phyloP scores from a whole-genome alignment of 371 early-diverging fungal genomes.

The Zopfochytrium polystomum region DNA sequence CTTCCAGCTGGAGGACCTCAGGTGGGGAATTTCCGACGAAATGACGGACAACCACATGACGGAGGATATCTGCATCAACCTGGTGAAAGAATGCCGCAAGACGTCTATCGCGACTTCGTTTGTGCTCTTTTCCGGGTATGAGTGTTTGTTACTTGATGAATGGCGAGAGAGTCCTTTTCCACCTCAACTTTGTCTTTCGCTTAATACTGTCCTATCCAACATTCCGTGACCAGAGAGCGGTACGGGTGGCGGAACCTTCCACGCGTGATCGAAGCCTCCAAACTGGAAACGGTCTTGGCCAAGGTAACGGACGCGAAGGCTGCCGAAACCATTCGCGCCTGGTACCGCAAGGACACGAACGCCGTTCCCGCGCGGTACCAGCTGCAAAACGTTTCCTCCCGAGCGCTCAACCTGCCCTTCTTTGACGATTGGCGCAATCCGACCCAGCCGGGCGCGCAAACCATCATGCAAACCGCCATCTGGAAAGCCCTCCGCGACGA shows the following conservation, averaged over 20 bases:
- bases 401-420: neutral
- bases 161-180: too few relatives aligned
- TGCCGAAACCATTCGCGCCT: neutral
- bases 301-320: neutral
- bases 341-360: neutral
- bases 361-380: neutral
- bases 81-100: neutral
- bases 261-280: neutral
- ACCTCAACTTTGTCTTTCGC: too few relatives aligned
- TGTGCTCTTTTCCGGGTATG: neutral
- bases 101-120: neutral
- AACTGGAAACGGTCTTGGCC: neutral
- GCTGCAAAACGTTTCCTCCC: neutral
- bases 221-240: too few relatives aligned
- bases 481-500: neutral
- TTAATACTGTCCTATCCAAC: too few relatives aligned
- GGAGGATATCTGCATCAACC: neutral
- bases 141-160: too few relatives aligned
- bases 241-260: neutral
- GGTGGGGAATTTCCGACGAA: neutral
- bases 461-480: neutral
- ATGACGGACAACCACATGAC: neutral
- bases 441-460: neutral
- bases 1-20: neutral
- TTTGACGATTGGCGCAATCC: neutral